Evolutionary conservation across 306 rosid species (phyloP), one percentile per base, ranked within the genome.

Genomic region (Trichosanthes truncata): DNA sequence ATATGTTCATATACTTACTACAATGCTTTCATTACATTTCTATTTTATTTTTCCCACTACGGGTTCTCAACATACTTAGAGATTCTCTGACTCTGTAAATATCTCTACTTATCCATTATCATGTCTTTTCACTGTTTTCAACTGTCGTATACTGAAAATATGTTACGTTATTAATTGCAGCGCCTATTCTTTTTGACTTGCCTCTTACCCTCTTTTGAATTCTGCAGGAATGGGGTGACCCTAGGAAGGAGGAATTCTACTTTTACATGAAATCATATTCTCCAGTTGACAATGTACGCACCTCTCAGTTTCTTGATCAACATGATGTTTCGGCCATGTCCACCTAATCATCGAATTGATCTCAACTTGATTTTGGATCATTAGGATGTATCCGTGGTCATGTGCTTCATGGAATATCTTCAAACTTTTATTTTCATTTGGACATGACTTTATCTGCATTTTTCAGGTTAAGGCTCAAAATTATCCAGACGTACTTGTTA

Each of bases 221-320:
- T 74, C 25, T 85, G 87, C 92, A 94, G 98, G 97, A 94, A 84
- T 94, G 98, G 98, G 98, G 98, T 76, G 98, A 94, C 77, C 98
- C 97, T 18, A 87, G 95, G 82, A 88, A 88, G 89, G 93, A 94
- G 83, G 97, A 94, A 55, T 92, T 90, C 84, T 94, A 94, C 91
- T 86, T 89, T 84, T 94, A 92, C 87, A 94, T 94, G 93, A 94
- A 94, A 84, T 94, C 97, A 81, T 92, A 94, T 89, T 94, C 98
- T 78, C 97, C 97, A 0, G 92, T 94, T 81, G 98, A 94, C 84
- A 92, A 94, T 75, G 97, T 92, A 87, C 85, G 98, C 82, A 84
- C 80, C 72, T 82, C 66, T 56, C 65, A 52, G 69, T 29, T 71
- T 53, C 38, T 62, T 63, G 0, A 43, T 65, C 17, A 29, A 3